These are phyloP conservation scores for Monilinia fructigena DNA, from an alignment of 2,329 filamentous ascomycete genomes.

Conservation along the genomic window DNA sequence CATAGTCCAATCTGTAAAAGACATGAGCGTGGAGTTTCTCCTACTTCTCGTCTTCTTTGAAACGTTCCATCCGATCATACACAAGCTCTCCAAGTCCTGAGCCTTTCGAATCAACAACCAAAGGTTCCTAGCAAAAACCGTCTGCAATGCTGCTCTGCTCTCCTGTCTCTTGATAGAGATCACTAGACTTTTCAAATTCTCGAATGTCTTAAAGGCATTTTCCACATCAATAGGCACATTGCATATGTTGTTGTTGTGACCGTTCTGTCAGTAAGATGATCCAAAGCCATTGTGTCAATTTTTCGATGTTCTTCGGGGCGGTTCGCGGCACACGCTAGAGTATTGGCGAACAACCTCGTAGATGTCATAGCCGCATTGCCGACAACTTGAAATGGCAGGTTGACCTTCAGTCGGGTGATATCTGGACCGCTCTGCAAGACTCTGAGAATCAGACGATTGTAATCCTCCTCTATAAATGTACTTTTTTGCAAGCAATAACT, in stretches of 20 bases:
- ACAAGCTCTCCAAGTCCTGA: slow-evolving; percentile 47
- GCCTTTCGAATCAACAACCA: slow-evolving; percentile 53
- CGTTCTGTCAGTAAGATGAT: slow-evolving; percentile 51
- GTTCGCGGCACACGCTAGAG: slow-evolving; percentile 48
- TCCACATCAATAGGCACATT: slow-evolving; percentile 52
- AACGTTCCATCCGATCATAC: slow-evolving; percentile 45
- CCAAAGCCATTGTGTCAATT: slow-evolving; percentile 50
- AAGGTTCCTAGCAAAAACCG: slow-evolving; percentile 47
- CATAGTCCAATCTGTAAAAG: slow-evolving; percentile 33
- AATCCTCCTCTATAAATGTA: slow-evolving; percentile 53
- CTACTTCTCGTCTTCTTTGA: slow-evolving; percentile 32
- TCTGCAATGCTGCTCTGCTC: slow-evolving; percentile 40
- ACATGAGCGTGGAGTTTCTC: slow-evolving; percentile 27
- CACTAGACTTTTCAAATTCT: slow-evolving; percentile 47
- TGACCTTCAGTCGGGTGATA: slow-evolving; percentile 49
- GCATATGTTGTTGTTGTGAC: slow-evolving; percentile 50
- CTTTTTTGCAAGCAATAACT: slow-evolving; percentile 50
- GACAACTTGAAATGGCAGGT: slow-evolving; percentile 53
- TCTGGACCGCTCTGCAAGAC: slow-evolving; percentile 49
- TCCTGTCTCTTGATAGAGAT: slow-evolving; percentile 50
- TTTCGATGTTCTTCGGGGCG: slow-evolving; percentile 46
- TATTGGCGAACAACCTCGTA: slow-evolving; percentile 54
- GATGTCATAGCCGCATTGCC: slow-evolving; percentile 48
- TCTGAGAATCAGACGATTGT: slow-evolving; percentile 43
- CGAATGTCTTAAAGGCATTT: slow-evolving; percentile 48